Base-by-base conservation (phyloP, 2,329 filamentous ascomycete genomes). In the Hortaea werneckii region DNA sequence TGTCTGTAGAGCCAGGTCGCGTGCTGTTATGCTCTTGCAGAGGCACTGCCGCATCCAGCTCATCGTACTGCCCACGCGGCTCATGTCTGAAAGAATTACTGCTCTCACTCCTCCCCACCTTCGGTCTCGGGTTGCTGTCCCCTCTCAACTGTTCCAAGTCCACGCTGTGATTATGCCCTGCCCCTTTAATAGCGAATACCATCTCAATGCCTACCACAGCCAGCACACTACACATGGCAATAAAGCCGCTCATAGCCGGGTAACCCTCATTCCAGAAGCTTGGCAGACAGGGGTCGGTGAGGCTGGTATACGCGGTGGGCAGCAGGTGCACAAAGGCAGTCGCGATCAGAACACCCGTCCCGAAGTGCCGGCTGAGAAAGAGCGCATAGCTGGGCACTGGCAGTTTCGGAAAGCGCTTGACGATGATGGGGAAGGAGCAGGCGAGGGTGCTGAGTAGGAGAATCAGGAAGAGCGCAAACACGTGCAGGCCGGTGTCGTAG, bases 201-300 rank as follows among this genome's bases (percentile, higher is more conserved):
- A 92, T 94, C 65, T 96, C 90, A 43, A 95, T 76, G 2, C 80
- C 78, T 5, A 94, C 86, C 3, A 95, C 88, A 4, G 85, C 70
- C 48, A 94, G 74, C n/a, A 87, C 85, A 8, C 85, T 81, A 7
- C 81, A 65, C 85, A 94, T 90, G 46, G 86, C 84, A 40, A 94
- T 78, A 41, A 92, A 73, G 2, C 88, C 87, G 0, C 87, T 80
- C 62, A 94, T 82, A 5, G 86, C 85, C 40, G 75, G 78, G 63
- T 92, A 94, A n/a, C 78, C 77, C 51, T 83, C 60, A 62, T 78
- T 90, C 77, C 89, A 94, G 61, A 88, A 83, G 47, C 76, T 71
- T 6, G 87, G 85, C 0, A 94, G 78, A 65, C 79, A 82, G 63
- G 76, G 74, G 54, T 81, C 73, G 7, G 77, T 79, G 29, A 81